A percentile compares a stretch with the other conserved stretches of the same genome.
phyloP scores from a whole-genome alignment of 2,329 filamentous ascomycete species.

The Fusarium gaditjirri region DNA sequence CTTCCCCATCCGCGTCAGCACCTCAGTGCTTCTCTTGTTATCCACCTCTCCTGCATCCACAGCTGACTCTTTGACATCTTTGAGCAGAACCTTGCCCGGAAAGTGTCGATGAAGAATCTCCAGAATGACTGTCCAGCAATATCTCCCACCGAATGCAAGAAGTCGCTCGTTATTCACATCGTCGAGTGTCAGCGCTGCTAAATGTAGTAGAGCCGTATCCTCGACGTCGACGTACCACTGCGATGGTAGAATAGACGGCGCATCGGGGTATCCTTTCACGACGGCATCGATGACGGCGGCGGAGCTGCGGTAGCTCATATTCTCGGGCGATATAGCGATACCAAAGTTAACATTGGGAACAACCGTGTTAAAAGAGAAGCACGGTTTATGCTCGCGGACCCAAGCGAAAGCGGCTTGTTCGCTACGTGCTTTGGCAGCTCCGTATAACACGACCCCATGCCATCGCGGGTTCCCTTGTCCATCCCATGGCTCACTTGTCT shows the following conservation, averaged over 20 bases:
- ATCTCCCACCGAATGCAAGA: neutral
- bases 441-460: neutral
- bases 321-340: neutral
- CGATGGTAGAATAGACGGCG: neutral
- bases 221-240: neutral
- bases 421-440: neutral
- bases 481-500: neutral
- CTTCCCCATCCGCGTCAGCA: neutral
- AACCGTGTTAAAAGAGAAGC: neutral
- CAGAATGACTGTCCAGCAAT: neutral
- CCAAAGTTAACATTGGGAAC: neutral
- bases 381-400: neutral
- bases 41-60: neutral
- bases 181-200: neutral
- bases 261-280: neutral
- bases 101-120: neutral
- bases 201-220: neutral
- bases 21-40: neutral
- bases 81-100: rapidly evolving
- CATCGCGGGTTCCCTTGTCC: neutral
- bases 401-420: neutral
- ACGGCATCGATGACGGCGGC: neutral
- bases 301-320: neutral
- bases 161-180: neutral
- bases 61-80: neutral